Conservation (phyloP, 176 grass and related monocot genomes). For the Paspalum notatum region DNA sequence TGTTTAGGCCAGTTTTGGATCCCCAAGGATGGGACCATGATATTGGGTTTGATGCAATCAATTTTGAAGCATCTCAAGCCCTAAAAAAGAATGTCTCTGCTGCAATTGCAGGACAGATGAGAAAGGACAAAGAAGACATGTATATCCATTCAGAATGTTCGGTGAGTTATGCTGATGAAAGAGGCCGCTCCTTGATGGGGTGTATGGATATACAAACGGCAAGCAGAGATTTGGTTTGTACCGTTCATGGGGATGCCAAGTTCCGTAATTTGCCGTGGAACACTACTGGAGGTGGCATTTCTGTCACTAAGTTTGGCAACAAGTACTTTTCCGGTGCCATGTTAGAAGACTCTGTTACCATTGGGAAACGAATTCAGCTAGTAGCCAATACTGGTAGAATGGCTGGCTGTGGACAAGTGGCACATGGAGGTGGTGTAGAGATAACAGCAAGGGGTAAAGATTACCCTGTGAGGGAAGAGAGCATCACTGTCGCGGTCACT, state of each 20-base stretch:
- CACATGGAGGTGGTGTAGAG: constrained; percentile 70
- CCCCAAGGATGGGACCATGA: constrained; percentile 97
- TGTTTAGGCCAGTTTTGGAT: constrained; percentile 84
- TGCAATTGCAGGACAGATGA: constrained; percentile 74
- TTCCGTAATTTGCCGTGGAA: constrained; percentile 68
- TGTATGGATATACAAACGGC: constrained; percentile 79
- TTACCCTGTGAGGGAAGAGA: constrained; percentile 83
- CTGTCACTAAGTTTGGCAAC: constrained; percentile 75
- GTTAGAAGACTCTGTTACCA: constrained; percentile 65
- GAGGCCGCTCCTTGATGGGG: constrained; percentile 38
- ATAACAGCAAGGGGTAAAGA: constrained; percentile 72
- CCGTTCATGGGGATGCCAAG: constrained; percentile 63
- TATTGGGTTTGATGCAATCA: constrained; percentile 88
- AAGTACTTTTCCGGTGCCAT: constrained; percentile 74
- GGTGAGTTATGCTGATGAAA: constrained; percentile 56
- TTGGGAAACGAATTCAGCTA: constrained; percentile 53
- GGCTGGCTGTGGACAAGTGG: constrained; percentile 67
- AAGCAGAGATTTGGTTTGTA: constrained; percentile 70
- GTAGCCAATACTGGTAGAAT: constrained; percentile 62
- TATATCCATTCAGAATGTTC: constrained; percentile 75
- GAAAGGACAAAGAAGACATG: constrained; percentile 93
- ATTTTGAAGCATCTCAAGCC: constrained; percentile 65
- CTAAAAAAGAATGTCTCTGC: constrained; percentile 51
- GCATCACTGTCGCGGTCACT: constrained; percentile 45
- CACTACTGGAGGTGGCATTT: constrained; percentile 65